Evolutionary conservation across 352 stramenopile species (phyloP).

Genomic region (Globisporangium abappressorium): DNA sequence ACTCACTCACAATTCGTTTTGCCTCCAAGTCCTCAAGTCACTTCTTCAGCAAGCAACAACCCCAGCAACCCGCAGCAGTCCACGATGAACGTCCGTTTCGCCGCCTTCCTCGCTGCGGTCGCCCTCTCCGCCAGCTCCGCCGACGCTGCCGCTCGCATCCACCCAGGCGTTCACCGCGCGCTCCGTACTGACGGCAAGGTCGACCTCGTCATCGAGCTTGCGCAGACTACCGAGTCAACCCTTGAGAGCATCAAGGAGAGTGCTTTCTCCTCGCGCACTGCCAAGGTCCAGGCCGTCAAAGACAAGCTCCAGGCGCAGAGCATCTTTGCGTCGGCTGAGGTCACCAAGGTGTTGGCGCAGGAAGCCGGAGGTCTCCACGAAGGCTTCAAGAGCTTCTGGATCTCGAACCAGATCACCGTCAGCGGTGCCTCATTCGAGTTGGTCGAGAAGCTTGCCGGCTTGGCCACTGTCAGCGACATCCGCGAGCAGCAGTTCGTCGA

Average conservation of each 20-base stretch:
- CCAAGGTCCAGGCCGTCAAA: background rate
- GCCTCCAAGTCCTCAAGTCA: background rate
- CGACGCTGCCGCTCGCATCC: background rate
- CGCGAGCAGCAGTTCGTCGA: no score
- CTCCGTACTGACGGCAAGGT: background rate
- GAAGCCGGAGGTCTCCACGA: background rate
- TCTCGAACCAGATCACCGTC: background rate
- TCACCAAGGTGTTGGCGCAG: background rate
- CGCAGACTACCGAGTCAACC: background rate
- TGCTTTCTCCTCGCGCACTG: background rate
- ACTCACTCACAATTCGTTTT: no score
- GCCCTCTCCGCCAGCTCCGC: background rate
- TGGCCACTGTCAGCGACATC: no score
- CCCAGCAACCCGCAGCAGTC: no score
- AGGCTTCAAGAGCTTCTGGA: background rate
- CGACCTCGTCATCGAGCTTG: background rate
- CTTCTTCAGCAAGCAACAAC: background rate
- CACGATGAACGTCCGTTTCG: slow-evolving; percentile 1
- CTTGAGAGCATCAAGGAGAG: background rate
- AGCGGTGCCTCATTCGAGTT: no score
- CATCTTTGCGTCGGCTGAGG: background rate
- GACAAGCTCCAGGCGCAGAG: background rate
- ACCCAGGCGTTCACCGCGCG: background rate
- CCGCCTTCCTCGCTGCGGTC: background rate
- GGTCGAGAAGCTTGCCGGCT: background rate